Evolutionary conservation across 441 rosid genomes (phyloP).

Genomic region (Flueggea neowawraea): DNA sequence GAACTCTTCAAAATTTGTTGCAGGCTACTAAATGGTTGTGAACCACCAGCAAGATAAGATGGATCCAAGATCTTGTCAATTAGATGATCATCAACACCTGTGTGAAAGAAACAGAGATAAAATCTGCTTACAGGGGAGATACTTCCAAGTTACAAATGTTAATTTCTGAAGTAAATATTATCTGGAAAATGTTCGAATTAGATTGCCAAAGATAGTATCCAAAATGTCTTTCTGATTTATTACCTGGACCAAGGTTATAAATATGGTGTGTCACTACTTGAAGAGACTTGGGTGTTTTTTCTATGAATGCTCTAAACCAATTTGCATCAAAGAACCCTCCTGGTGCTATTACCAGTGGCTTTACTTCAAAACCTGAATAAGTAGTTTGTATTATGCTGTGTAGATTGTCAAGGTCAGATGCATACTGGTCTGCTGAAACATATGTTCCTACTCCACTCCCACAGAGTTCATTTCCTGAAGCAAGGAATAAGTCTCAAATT

Average conservation of each 20-base stretch:
- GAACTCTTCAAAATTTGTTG: slow-evolving; percentile 45
- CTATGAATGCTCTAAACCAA: slow-evolving; percentile 59
- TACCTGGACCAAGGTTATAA: slow-evolving; percentile 87
- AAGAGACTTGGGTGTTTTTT: slow-evolving; percentile 30
- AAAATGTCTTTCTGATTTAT: background rate
- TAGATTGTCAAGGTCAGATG: slow-evolving; percentile 46
- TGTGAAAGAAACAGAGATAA: background rate
- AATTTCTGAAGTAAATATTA: no score
- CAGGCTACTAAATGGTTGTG: slow-evolving; percentile 44
- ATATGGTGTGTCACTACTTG: slow-evolving; percentile 70
- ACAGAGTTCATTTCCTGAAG: slow-evolving; percentile 67
- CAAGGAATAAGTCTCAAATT: background rate
- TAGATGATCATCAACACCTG: slow-evolving; percentile 77
- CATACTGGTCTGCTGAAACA: slow-evolving; percentile 59
- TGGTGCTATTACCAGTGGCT: slow-evolving; percentile 67
- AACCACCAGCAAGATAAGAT: slow-evolving; percentile 49
- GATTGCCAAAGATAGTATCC: no score
- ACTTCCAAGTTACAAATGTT: no score
- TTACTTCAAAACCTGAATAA: slow-evolving; percentile 35
- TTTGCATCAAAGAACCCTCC: slow-evolving; percentile 70
- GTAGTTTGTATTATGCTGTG: slow-evolving; percentile 33
- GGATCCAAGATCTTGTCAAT: slow-evolving; percentile 80
- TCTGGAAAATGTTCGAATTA: no score
- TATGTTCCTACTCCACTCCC: slow-evolving; percentile 66
- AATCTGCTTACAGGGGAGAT: no score